These are phyloP conservation scores for Volvariella surrecta DNA, from an alignment of 1,284 basidiomycete genomes.

Conservation along the genomic window DNA sequence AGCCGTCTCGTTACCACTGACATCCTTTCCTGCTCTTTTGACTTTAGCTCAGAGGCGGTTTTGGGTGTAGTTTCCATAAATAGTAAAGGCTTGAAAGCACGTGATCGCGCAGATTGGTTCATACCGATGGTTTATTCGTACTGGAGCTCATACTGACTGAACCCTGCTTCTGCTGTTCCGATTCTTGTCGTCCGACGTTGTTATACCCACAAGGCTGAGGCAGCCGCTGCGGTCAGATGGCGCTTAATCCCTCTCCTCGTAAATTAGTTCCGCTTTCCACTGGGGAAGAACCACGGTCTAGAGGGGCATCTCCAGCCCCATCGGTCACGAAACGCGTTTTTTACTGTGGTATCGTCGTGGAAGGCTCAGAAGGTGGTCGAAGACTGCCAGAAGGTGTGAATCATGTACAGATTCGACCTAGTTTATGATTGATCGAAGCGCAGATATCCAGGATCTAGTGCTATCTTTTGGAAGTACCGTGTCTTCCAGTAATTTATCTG, in stretches of 20 bases:
- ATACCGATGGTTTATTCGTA: no score
- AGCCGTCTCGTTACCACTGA: no score
- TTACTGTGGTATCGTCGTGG: constrained; percentile 76
- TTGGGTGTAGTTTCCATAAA: no score
- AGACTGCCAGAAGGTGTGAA: constrained; percentile 59
- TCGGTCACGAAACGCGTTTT: constrained; percentile 63
- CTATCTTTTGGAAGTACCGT: constrained; percentile 64
- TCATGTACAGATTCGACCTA: constrained; percentile 1
- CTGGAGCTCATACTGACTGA: no score
- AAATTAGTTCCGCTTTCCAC: constrained; percentile 62
- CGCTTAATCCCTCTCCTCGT: constrained; percentile 51
- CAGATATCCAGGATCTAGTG: constrained; percentile 75
- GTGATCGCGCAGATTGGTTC: no score
- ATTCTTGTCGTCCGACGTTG: no score
- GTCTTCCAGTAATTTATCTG: constrained; percentile 31
- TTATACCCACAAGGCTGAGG: no score
- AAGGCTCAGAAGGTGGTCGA: constrained; percentile 60
- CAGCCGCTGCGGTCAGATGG: constrained; percentile 21
- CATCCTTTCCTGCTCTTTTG: no score
- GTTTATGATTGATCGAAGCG: constrained; percentile 9
- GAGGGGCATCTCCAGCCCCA: constrained; percentile 27
- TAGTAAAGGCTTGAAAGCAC: no score
- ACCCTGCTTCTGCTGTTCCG: no score
- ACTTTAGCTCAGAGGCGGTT: no score
- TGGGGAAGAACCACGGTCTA: constrained; percentile 46